Evolutionary conservation across 2,329 filamentous ascomycete genomes (phyloP), one percentile per base, ranked within the genome.

Genomic region (Curvularia hawaiiensis): DNA sequence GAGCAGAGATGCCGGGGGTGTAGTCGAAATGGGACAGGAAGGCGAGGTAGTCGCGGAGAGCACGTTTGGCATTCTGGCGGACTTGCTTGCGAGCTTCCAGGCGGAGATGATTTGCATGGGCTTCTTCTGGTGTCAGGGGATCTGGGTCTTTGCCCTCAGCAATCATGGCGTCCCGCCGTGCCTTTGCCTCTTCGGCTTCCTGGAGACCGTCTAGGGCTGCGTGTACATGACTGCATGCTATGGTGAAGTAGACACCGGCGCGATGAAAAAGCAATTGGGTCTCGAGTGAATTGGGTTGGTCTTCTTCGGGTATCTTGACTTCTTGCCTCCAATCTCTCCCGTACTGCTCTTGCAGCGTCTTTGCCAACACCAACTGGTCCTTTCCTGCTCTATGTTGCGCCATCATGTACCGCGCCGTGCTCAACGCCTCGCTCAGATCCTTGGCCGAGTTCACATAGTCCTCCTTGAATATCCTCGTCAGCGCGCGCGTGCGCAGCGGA

Each of bases 21-120:
- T 95, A 95, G 67, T 95, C 89, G 61, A 95, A 88, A 58, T 87
- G 81, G 1, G 86, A 85, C 39, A 96, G 79, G 70, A 91, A 95
- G 22, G 84, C 80, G 66, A 88, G 80, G 71, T 90, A 92, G 76
- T 95, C 91, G 58, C 88, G 84, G 22, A 95, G 77, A 1, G 91
- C 90, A 54, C 88, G 84, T 75, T 91, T 93, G 3, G 91, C 91
- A 75, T 89, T 88, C 0, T 83, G 82, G 66, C 90, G 90, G 63
- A 94, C 88, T 26, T 84, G 77, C 73, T 90, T 92, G 44, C 89
- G 84, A 44, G 84, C 84, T 61, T 89, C 86, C 24, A 85, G 74
- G 53, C 83, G 79, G 51, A 74, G 78, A 28, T 72, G 72, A 39
- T 80, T 76, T 14, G 78, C 80, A 61, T 82, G 80, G 46, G 75